Percentiles rank a stretch among this genome's conserved stretches.
These are phyloP conservation scores for Rhizopogon sp. DNA, from an alignment of 768 basidiomycete genomes.

Conservation along the genomic window DNA sequence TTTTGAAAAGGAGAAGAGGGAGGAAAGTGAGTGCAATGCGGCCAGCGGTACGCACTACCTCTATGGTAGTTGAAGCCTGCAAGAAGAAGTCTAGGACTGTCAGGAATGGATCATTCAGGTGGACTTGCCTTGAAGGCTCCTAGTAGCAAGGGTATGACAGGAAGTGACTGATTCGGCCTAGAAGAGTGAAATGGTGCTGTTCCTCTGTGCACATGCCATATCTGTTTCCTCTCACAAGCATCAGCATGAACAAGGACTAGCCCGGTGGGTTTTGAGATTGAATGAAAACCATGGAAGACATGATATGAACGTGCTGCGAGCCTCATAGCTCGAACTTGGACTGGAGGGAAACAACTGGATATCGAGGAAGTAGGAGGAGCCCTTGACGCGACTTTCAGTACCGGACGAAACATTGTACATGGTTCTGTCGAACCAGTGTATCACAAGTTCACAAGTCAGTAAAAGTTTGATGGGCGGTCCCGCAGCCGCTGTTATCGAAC, in stretches of 20 bases:
- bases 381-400: slow-evolving; percentile 5
- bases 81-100: neutral
- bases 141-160: slow-evolving; percentile 51
- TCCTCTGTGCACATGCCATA: neutral
- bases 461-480: neutral
- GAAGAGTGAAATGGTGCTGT: slow-evolving; percentile 38
- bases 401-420: slow-evolving; percentile 54
- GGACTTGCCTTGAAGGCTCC: slow-evolving; percentile 58
- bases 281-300: neutral
- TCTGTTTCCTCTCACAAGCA: slow-evolving; percentile 2
- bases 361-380: neutral
- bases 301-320: neutral
- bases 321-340: neutral
- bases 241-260: slow-evolving; percentile 5
- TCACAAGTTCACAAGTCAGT: neutral
- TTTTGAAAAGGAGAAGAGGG: slow-evolving; percentile 61
- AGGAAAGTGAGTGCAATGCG: slow-evolving; percentile 73
- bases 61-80: slow-evolving; percentile 71
- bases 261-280: slow-evolving; percentile 2
- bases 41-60: slow-evolving; percentile 62
- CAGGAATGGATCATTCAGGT: neutral
- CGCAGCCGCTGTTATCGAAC: neutral
- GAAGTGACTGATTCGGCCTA: slow-evolving; percentile 24
- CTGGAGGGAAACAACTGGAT: neutral
- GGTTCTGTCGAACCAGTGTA: slow-evolving; percentile 5